phyloP scores from a whole-genome alignment of 345 rosid species.

The Eucalyptus shirleyi region DNA sequence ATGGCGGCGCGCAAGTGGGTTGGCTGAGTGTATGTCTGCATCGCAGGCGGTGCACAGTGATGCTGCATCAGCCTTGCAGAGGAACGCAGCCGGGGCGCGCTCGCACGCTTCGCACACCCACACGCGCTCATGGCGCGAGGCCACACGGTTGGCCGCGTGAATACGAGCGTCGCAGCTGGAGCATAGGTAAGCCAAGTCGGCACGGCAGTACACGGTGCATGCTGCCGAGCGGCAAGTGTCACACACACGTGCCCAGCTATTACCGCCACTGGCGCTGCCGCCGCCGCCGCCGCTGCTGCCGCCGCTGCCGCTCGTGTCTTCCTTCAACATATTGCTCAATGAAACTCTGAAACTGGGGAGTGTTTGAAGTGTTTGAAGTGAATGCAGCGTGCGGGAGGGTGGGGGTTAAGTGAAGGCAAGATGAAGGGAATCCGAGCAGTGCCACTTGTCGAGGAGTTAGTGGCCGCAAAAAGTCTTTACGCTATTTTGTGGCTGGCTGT shows the following conservation, averaged over 20 bases:
- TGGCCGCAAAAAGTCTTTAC: conserved; percentile 21
- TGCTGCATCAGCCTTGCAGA: conserved; percentile 92
- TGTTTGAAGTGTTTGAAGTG: not conserved
- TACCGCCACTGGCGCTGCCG: not conserved
- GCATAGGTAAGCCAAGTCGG: conserved; percentile 74
- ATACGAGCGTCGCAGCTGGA: conserved; percentile 51
- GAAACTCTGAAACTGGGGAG: not conserved
- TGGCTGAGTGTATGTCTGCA: conserved; percentile 83
- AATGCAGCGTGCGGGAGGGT: not conserved
- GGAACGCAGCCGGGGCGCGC: conserved; percentile 71
- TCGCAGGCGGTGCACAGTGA: conserved; percentile 76
- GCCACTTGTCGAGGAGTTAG: conserved; percentile 30
- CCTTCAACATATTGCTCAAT: conserved; percentile 40
- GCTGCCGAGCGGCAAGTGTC: conserved; percentile 70
- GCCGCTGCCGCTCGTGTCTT: conserved; percentile 13
- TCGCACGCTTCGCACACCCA: conserved; percentile 78
- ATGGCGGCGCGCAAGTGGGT: conserved; percentile 86
- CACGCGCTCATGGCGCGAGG: conserved; percentile 91
- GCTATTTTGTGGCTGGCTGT: conserved; percentile 48
- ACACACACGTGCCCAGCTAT: conserved; percentile 55
- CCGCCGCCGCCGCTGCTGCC: not conserved
- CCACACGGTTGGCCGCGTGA: conserved; percentile 67
- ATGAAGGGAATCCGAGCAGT: conserved; percentile 14
- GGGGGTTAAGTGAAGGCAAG: conserved; percentile 4
- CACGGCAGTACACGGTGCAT: conserved; percentile 72